phyloP scores from a whole-genome alignment of 2,329 filamentous ascomycete species.

The Aureobasidium musti region DNA sequence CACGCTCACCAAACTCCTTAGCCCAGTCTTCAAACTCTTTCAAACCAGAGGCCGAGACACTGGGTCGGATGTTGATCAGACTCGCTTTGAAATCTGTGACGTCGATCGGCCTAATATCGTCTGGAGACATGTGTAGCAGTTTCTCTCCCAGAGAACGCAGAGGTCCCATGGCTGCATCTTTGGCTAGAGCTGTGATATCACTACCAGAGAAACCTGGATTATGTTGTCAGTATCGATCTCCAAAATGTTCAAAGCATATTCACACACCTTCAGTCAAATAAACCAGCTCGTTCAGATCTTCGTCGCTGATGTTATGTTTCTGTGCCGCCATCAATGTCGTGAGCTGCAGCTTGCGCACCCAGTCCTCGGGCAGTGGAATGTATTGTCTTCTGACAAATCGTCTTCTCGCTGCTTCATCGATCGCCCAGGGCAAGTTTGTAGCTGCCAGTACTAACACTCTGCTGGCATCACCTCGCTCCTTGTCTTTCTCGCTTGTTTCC shows the following conservation, averaged over 20 bases:
- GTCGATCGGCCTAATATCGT: constrained; percentile 85
- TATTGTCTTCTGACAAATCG: constrained; percentile 93
- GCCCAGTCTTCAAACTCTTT: constrained; percentile 95
- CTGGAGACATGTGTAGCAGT: constrained; percentile 86
- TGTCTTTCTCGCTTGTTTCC: constrained; percentile 67
- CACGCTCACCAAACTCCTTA: constrained; percentile 85
- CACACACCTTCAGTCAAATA: constrained; percentile 75
- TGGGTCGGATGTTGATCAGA: constrained; percentile 80
- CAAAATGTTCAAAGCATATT: background rate
- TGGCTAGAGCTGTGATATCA: constrained; percentile 93
- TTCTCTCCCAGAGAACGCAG: constrained; percentile 87
- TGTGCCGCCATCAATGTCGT: constrained; percentile 80
- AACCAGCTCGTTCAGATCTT: constrained; percentile 75
- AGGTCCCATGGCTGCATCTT: constrained; percentile 97
- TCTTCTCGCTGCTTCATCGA: constrained; percentile 89
- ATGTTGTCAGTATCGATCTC: background rate
- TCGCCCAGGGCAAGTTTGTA: constrained; percentile 96
- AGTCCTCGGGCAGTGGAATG: constrained; percentile 85
- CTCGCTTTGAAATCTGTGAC: constrained; percentile 83
- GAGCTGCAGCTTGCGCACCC: constrained; percentile 77
- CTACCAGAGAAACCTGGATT: constrained; percentile 90
- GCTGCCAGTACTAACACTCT: constrained; percentile 91
- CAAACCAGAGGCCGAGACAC: constrained; percentile 80
- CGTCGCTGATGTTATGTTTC: constrained; percentile 73
- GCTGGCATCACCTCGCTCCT: constrained; percentile 75